Percentiles rank a stretch among this genome's conserved stretches.
Evolutionary conservation across 2,329 filamentous ascomycete genomes (phyloP).

Genomic region (Colletotrichum orbiculare): DNA sequence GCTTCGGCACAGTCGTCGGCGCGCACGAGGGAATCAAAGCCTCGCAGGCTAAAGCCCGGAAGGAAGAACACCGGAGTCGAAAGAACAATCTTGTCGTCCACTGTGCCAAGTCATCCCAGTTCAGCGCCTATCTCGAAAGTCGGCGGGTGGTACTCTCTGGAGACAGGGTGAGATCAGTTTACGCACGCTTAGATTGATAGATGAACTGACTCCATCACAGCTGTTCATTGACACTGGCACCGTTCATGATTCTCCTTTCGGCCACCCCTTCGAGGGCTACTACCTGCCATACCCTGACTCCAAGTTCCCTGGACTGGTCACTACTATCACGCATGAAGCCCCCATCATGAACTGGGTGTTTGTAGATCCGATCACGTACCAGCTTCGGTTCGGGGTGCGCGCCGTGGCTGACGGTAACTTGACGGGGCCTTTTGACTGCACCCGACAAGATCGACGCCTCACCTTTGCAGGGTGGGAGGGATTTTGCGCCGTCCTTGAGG

Average conservation of each 20-base stretch:
- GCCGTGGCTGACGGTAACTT: conserved; percentile 54
- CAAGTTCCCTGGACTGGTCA: conserved; percentile 58
- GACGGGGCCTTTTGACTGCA: conserved; percentile 63
- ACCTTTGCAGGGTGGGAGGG: conserved; percentile 62
- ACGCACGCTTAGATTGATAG: background rate
- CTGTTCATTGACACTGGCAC: conserved; percentile 59
- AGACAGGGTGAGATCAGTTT: conserved; percentile 46
- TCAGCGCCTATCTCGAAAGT: conserved; percentile 55
- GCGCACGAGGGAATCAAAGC: conserved; percentile 59
- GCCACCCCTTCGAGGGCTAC: conserved; percentile 67
- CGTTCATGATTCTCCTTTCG: conserved; percentile 44
- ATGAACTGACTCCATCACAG: conserved; percentile 39
- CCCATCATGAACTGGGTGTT: conserved; percentile 64
- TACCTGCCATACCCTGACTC: conserved; percentile 67
- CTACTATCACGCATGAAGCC: conserved; percentile 59
- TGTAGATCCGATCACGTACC: conserved; percentile 56
- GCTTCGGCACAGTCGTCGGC: conserved; percentile 57
- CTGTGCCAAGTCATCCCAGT: conserved; percentile 58
- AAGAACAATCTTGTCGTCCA: conserved; percentile 60
- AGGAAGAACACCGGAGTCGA: conserved; percentile 59
- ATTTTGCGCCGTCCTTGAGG: conserved; percentile 57
- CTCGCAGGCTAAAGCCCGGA: conserved; percentile 56
- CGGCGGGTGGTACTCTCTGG: conserved; percentile 57
- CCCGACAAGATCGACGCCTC: conserved; percentile 61
- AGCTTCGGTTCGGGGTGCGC: conserved; percentile 59